Evolutionary conservation across 805 yeast species (phyloP).

Genomic region (Brettanomyces naardenensis): DNA sequence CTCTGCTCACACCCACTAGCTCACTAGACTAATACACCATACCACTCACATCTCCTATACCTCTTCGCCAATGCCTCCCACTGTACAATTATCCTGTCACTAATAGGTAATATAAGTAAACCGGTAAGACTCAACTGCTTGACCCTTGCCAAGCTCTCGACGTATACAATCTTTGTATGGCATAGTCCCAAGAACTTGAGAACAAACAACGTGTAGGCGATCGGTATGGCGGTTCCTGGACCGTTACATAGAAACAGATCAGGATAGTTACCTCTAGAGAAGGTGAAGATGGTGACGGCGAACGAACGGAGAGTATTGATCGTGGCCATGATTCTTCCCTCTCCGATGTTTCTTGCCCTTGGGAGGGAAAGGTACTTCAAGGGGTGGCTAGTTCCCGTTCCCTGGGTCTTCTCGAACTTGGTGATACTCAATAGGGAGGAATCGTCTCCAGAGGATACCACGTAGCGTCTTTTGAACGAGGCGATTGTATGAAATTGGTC

Average conservation of each 20-base stretch:
- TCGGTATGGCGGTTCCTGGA: slow-evolving; percentile 74
- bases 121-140: slow-evolving; percentile 72
- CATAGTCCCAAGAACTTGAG: slow-evolving; percentile 40
- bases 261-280: slow-evolving; percentile 12
- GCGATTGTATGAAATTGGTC: slow-evolving; percentile 25
- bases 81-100: slow-evolving; percentile 80
- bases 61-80: slow-evolving; percentile 58
- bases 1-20: background rate
- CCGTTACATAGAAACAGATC: slow-evolving; percentile 50
- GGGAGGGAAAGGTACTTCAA: slow-evolving; percentile 8
- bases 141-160: slow-evolving; percentile 86
- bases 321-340: slow-evolving; percentile 24
- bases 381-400: slow-evolving; percentile 13
- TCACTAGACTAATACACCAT: slow-evolving; percentile 62
- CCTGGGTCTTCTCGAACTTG: slow-evolving; percentile 25
- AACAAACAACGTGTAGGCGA: slow-evolving; percentile 49
- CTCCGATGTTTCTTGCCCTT: slow-evolving; percentile 32
- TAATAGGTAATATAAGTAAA: slow-evolving; percentile 54
- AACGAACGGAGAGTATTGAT: slow-evolving; percentile 28
- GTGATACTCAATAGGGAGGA: slow-evolving; percentile 35
- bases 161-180: slow-evolving; percentile 57
- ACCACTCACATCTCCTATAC: slow-evolving; percentile 59
- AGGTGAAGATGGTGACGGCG: slow-evolving; percentile 10
- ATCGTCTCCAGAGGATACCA: slow-evolving; percentile 37
- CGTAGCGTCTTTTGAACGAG: slow-evolving; percentile 20